Evolutionary conservation across 768 basidiomycete genomes (phyloP), one percentile per base, ranked within the genome.

Genomic region (Lactifluus subvellereus): DNA sequence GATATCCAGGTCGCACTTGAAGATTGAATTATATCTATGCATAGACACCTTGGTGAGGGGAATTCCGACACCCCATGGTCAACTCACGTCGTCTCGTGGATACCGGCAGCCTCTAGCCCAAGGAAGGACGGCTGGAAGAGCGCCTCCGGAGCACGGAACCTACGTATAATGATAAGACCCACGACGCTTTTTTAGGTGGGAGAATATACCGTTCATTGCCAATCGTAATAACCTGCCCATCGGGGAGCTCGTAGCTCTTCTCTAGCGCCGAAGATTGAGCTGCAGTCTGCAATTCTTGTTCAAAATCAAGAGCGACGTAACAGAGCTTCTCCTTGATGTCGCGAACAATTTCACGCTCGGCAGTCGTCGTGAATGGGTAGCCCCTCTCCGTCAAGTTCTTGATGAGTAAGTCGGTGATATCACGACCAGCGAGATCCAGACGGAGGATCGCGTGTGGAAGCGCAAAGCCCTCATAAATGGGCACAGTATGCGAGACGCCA

Each of bases 241-340:
- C 78, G 68, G 92, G 91, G 78, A 95, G 82, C 74, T 96, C 93
- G 73, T 95, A 96, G 70, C 83, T 88, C 84, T 94, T 96, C 80
- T 94, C 94, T 53, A 94, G 80, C 47, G 89, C 84, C 51, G 90
- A 92, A 33, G 88, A 89, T 71, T 91, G 89, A 62, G 91, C 89
- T 47, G 92, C 92, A 32, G 89, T 91, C 77, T 91, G 88, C 68
- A 95, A 78, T 77, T 96, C 93, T 75, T 94, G 89, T 72, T 94
- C 91, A 67, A 94, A 95, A 76, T 95, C 93, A 62, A 94, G 83
- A 49, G 94, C 94, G 67, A 96, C 93, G 73, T 95, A 95, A 76
- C 93, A 94, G 30, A 94, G 87, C 76, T 86, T 87, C 78, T 87
- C 85, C 82, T 97, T 96, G 82, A 97, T 95, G 75, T 96, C 94